Percentiles rank a stretch among this genome's conserved stretches.
Conservation (phyloP, 2,329 filamentous ascomycete species). For the Fusarium sterilihyphosum region DNA sequence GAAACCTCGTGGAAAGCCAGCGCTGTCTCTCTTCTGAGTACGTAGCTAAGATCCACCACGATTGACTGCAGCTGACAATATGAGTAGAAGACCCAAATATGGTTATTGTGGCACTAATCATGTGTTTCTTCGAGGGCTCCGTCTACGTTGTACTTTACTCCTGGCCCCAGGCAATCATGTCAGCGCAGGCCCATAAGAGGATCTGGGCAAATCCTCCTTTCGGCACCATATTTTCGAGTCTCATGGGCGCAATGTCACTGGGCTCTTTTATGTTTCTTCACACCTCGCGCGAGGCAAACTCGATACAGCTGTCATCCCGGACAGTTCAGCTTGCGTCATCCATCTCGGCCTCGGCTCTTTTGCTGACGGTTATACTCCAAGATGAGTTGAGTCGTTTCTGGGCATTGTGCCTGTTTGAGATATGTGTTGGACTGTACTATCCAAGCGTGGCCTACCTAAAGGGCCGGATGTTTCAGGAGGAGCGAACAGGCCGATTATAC, state of each 20-base stretch:
- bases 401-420: not conserved
- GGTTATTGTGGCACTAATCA: accelerated
- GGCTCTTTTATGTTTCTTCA: not conserved
- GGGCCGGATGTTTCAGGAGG: not conserved
- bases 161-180: not conserved
- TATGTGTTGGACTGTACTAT: not conserved
- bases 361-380: not conserved
- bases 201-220: not conserved
- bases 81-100: not conserved
- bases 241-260: not conserved
- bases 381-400: not conserved
- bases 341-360: not conserved
- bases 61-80: not conserved
- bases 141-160: not conserved
- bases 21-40: not conserved
- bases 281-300: not conserved
- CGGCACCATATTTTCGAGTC: not conserved
- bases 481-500: not conserved
- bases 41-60: accelerated
- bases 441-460: not conserved
- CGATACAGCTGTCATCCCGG: not conserved
- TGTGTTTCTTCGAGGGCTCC: not conserved
- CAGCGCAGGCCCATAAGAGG: not conserved
- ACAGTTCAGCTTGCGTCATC: not conserved
- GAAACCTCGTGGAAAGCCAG: not conserved